Base-by-base conservation (phyloP, 75 land plant genomes). In the Adiantum capillusveneris region DNA sequence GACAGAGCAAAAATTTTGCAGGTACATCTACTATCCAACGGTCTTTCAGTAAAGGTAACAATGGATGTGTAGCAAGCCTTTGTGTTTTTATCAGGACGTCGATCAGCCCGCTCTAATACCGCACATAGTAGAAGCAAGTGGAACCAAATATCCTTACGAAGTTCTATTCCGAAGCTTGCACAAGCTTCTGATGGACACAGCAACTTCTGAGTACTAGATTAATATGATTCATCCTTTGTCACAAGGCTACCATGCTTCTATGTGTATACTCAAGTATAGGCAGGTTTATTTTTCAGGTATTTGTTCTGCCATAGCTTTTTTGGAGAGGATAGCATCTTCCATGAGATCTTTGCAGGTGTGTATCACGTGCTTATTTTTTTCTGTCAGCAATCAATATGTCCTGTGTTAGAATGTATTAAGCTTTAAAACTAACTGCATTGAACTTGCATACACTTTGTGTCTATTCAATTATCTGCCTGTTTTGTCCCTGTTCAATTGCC, bases 91-190 rank as follows among this genome's bases (percentile, higher is more conserved):
- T 21, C 80, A 95, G 97, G 97, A 95, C 65, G 77, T 95, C 65
- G 99, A 95, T 63, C 88, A 91, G 54, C 88, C 99, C 22, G 97
- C 99, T 29, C 65, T 95, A 46, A 95, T 95, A 58, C 97, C 99
- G 43, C 99, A 95, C 84, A 95, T 95, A 67, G 92, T 97, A 43
- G 99, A 95, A 75, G 97, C 99, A 49, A 95, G 82, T 59, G 84
- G 89, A n/a, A 36, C 57, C 13, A 95, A 95, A 61, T 90, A 84
- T 63, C 97, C 99, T 29, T 95, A 95, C 60, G 99, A 95, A 71
- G 99, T 95, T 48, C 80, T 95, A 22, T 95, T 95, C 63, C 81
- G 99, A 66, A 95, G 97, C 67, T 73, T 95, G 65, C 99, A 95
- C 73, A 95, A 95, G 75, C 78, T 95, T 25, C 82, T 95, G 28